Evolutionary conservation across 1,284 basidiomycete species (phyloP).

Genomic region (Somion occarium): DNA sequence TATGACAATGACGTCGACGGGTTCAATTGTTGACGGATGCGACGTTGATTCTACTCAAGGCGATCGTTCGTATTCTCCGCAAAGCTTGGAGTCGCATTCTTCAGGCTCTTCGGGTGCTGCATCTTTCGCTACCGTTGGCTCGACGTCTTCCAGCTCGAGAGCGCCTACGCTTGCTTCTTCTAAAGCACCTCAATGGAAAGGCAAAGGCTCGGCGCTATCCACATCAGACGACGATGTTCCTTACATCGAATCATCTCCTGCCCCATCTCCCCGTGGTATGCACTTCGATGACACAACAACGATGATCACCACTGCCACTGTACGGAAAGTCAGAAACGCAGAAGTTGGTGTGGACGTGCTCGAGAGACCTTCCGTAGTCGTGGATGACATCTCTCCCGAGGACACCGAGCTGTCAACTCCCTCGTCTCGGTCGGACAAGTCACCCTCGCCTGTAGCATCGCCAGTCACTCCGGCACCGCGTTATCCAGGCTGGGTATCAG

Average conservation of each 20-base stretch:
- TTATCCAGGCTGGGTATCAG: constrained; percentile 36
- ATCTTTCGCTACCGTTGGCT: constrained; percentile 17
- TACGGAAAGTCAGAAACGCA: constrained; percentile 6
- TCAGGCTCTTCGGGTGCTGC: constrained; percentile 19
- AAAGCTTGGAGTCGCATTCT: constrained; percentile 25
- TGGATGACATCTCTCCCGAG: constrained; percentile 16
- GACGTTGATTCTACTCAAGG: constrained; percentile 10
- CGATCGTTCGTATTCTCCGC: constrained; percentile 21
- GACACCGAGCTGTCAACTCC: background rate
- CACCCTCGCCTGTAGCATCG: constrained; percentile 16
- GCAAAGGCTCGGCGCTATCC: background rate
- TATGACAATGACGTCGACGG: constrained; percentile 7
- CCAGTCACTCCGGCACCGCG: constrained; percentile 21
- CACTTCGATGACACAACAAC: constrained; percentile 18
- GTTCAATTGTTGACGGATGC: constrained; percentile 9
- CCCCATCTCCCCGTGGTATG: constrained; percentile 20
- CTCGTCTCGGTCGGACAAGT: background rate
- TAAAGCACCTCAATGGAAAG: constrained; percentile 9
- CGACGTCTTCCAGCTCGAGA: constrained; percentile 19
- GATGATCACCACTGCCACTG: constrained; percentile 10
- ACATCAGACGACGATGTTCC: constrained; percentile 10
- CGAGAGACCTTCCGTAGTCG: constrained; percentile 21
- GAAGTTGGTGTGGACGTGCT: background rate
- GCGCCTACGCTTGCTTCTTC: constrained; percentile 17
- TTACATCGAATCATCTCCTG: constrained; percentile 23